These are phyloP conservation scores for Suillus sp. DNA, from an alignment of 768 basidiomycete species.

Conservation along the genomic window DNA sequence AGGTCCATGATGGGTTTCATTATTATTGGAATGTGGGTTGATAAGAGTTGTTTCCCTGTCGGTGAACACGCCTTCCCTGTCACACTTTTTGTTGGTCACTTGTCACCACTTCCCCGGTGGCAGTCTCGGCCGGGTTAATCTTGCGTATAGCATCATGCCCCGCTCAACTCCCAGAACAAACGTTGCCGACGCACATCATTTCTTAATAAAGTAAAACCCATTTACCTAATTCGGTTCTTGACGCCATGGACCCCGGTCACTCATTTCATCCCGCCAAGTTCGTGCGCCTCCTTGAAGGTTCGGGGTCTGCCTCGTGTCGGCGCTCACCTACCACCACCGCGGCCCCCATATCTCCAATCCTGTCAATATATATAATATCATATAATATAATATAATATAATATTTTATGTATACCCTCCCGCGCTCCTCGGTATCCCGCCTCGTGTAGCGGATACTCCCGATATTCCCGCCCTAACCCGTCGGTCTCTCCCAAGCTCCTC, in stretches of 20 bases:
- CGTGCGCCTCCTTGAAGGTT: not conserved
- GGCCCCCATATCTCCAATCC: constrained; percentile 2
- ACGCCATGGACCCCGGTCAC: constrained; percentile 26
- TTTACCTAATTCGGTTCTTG: constrained; percentile 21
- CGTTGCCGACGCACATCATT: constrained; percentile 32
- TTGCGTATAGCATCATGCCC: constrained; percentile 11
- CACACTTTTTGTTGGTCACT: constrained; percentile 7
- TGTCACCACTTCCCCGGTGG: constrained; percentile 9
- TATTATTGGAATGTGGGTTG: constrained; percentile 8
- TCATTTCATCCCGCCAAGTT: constrained; percentile 6
- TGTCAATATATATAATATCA: no score
- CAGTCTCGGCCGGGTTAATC: constrained; percentile 12
- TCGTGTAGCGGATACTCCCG: constrained; percentile 8
- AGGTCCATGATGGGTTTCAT: constrained; percentile 11
- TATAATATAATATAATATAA: not conserved
- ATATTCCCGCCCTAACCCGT: constrained; percentile 7
- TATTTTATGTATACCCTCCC: not conserved
- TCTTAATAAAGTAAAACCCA: constrained; percentile 18
- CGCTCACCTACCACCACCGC: constrained; percentile 20
- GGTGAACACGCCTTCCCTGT: constrained; percentile 10
- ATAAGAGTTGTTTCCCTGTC: constrained; percentile 11
- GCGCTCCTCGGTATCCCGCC: constrained; percentile 11
- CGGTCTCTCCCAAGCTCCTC: constrained; percentile 1
- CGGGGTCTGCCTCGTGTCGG: constrained; percentile 37
- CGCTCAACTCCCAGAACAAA: constrained; percentile 19